phyloP scores from a whole-genome alignment of 805 yeast species.

The Kazachstania kunashirensis region DNA sequence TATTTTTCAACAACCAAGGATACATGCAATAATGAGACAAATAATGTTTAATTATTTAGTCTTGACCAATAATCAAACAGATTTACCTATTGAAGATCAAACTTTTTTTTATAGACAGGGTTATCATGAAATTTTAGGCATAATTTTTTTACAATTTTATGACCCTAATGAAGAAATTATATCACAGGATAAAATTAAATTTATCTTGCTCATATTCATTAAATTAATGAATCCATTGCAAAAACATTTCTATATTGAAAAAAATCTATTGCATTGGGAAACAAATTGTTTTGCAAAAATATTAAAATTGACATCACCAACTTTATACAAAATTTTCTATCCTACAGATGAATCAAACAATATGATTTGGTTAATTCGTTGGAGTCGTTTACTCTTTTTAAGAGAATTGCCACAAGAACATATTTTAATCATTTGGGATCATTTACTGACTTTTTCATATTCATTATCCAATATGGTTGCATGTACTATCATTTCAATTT shows the following conservation, averaged over 20 bases:
- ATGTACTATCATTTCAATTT: slow-evolving; percentile 17
- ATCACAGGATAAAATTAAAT: background rate
- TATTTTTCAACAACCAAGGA: slow-evolving; percentile 11
- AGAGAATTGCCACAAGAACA: slow-evolving; percentile 23
- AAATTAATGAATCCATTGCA: slow-evolving; percentile 21
- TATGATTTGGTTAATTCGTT: slow-evolving; percentile 27
- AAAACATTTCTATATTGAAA: slow-evolving; percentile 21
- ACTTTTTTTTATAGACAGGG: slow-evolving; percentile 23
- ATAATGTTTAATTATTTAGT: slow-evolving; percentile 20
- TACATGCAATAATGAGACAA: slow-evolving; percentile 20
- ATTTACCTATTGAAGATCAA: background rate
- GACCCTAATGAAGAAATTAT: slow-evolving; percentile 3
- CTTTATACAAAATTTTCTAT: slow-evolving; percentile 11
- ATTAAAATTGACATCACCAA: slow-evolving; percentile 14
- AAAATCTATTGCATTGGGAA: slow-evolving; percentile 21
- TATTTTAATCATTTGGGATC: slow-evolving; percentile 26
- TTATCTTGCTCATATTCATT: slow-evolving; percentile 15
- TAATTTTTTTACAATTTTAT: slow-evolving; percentile 21
- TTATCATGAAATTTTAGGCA: slow-evolving; percentile 25
- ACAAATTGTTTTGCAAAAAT: slow-evolving; percentile 14
- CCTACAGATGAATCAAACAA: slow-evolving; percentile 6
- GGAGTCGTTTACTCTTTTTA: slow-evolving; percentile 26
- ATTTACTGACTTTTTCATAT: slow-evolving; percentile 18
- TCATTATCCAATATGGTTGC: slow-evolving; percentile 19
- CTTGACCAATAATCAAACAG: background rate